Evolutionary conservation across 169 alveolate genomes (phyloP), one percentile per base, ranked within the genome.

Genomic region (Plasmodium coatneyi): DNA sequence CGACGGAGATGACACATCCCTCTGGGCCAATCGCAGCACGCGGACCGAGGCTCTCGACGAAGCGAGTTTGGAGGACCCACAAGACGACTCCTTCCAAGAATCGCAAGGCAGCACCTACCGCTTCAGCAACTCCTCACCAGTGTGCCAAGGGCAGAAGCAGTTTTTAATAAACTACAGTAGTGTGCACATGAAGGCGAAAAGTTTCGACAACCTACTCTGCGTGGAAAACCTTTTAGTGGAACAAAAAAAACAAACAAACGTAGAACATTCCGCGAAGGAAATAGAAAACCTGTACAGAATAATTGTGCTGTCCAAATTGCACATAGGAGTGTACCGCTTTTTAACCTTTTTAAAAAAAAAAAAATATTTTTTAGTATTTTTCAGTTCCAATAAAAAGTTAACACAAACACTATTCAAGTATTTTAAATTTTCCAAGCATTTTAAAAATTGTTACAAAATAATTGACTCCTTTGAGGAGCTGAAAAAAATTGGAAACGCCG

Each of bases 361-460:
- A 89, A 89, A 89, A 22, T 79, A 39, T 80, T 89, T 43, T 66
- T 79, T 78, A 30, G 7, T 89, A 89, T 89, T 89, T 89, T 89
- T 79, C 36, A 80, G 79, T 89, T 89, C 91, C 19, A 89, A 89
- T 79, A 89, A 89, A 89, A 79, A 89, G 34, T 80, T 80, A 79
- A 89, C 94, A 3, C 19, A 80, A 43, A 34, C 82, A 19, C 49
- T 89, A 79, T 89, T 89, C 66, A 89, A 71, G 39, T 80, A 70
- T 34, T 79, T 79, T 89, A 89, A 89, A 78, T 80, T 89, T 66
- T 28, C 52, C 0, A 89, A 80, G n/a, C 28, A 60, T 46, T 89
- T 79, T 66, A 79, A 80, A 80, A 46, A 49, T 56, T 25, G 71
- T 28, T 89, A 71, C 72, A 78, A 19, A 12, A 36, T 89, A 66